Evolutionary conservation across 345 rosid genomes (phyloP).

Genomic region (Boechera retrofracta): DNA sequence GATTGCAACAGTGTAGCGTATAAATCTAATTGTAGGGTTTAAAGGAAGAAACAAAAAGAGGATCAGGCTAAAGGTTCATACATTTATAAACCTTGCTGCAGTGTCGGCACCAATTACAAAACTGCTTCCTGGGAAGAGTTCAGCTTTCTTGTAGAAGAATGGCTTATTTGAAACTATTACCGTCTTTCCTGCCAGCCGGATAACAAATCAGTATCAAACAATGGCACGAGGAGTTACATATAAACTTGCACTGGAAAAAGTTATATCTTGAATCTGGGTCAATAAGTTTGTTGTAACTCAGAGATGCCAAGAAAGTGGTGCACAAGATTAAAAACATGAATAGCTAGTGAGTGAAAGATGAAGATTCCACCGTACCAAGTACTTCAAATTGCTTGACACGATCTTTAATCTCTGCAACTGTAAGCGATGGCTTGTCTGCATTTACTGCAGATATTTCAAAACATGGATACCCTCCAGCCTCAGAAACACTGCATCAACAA

Average conservation of each 20-base stretch:
- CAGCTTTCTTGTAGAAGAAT: slow-evolving; percentile 88
- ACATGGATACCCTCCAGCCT: slow-evolving; percentile 71
- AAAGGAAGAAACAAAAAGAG: not conserved
- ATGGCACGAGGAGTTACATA: not conserved
- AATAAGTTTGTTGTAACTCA: not conserved
- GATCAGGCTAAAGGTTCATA: slow-evolving; percentile 39
- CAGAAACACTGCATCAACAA: slow-evolving; percentile 58
- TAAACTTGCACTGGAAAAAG: slow-evolving; percentile 8
- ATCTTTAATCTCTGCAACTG: slow-evolving; percentile 67
- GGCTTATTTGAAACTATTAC: slow-evolving; percentile 94
- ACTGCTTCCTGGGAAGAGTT: slow-evolving; percentile 88
- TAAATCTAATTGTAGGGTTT: slow-evolving; percentile 3
- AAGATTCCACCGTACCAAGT: slow-evolving; percentile 58
- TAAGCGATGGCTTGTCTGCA: slow-evolving; percentile 91
- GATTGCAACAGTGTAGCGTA: not conserved
- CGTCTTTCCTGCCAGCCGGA: slow-evolving; percentile 67
- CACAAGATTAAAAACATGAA: slow-evolving; percentile 8
- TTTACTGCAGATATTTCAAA: slow-evolving; percentile 87
- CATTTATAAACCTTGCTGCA: slow-evolving; percentile 80
- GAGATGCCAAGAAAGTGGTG: slow-evolving; percentile 11
- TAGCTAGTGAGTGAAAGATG: slow-evolving; percentile 12
- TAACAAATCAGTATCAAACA: slow-evolving; percentile 4
- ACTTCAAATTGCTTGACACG: slow-evolving; percentile 79
- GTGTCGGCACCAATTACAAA: slow-evolving; percentile 95
- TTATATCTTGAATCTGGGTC: slow-evolving; percentile 5